phyloP scores from a whole-genome alignment of 1,139 yeast genomes.

The Yamadazyma blattariae region DNA sequence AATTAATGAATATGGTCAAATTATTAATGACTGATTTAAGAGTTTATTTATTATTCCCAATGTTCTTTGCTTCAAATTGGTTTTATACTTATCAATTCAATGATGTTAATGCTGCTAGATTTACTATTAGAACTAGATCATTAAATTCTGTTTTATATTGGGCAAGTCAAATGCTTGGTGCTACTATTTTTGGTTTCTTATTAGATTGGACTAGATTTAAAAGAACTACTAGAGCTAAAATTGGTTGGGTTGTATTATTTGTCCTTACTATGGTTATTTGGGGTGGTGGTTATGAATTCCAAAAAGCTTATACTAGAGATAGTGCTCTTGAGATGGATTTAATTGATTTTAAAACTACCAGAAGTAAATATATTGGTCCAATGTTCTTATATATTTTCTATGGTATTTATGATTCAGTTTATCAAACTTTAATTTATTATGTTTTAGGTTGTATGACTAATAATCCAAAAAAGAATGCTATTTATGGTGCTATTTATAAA shows the following conservation, averaged over 20 bases:
- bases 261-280: slow-evolving; percentile 48
- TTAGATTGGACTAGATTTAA: slow-evolving; percentile 43
- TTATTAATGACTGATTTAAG: slow-evolving; percentile 46
- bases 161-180: slow-evolving; percentile 60
- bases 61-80: slow-evolving; percentile 66
- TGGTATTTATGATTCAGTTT: slow-evolving; percentile 57
- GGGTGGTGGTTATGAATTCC: slow-evolving; percentile 64
- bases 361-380: slow-evolving; percentile 49
- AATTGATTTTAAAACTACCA: slow-evolving; percentile 42
- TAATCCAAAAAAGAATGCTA: slow-evolving; percentile 54
- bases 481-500: slow-evolving; percentile 63
- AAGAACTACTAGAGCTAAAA: slow-evolving; percentile 46
- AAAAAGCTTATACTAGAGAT: slow-evolving; percentile 42
- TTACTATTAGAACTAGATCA: slow-evolving; percentile 58
- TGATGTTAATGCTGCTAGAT: slow-evolving; percentile 55
- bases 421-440: slow-evolving; percentile 59
- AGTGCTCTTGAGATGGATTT: slow-evolving; percentile 24
- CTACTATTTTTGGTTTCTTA: slow-evolving; percentile 45
- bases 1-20: slow-evolving; percentile 39
- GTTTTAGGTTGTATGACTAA: slow-evolving; percentile 57
- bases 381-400: slow-evolving; percentile 60
- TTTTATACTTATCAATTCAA: slow-evolving; percentile 65
- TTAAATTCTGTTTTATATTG: slow-evolving; percentile 61
- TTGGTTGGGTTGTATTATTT: slow-evolving; percentile 45
- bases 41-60: slow-evolving; percentile 51